Evolutionary conservation across 2,329 filamentous ascomycete species (phyloP).

Genomic region (Pseudocercospora vitis): DNA sequence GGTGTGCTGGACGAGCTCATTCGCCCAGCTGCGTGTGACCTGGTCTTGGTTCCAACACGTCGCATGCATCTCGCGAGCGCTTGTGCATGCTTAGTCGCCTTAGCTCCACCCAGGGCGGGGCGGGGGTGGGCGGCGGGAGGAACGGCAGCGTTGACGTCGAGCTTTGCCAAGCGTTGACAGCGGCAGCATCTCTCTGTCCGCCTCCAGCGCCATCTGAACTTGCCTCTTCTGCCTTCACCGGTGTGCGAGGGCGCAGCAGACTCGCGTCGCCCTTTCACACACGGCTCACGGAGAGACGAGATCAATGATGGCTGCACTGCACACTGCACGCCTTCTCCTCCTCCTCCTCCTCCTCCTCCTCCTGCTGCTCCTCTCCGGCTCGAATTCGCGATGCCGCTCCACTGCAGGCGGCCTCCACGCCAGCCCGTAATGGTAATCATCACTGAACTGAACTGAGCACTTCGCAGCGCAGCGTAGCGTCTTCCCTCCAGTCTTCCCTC

Average conservation of each 20-base stretch:
- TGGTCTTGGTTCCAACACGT: too few relatives aligned
- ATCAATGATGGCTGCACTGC: too few relatives aligned
- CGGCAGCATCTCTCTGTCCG: neutral
- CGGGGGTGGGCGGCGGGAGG: too few relatives aligned
- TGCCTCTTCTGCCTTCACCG: constrained; percentile 2
- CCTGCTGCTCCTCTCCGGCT: too few relatives aligned
- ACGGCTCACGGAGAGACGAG: too few relatives aligned
- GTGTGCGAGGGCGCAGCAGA: neutral
- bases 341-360: too few relatives aligned
- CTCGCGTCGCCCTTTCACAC: neutral
- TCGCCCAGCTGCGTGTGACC: too few relatives aligned
- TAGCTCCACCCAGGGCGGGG: too few relatives aligned
- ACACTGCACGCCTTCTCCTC: too few relatives aligned
- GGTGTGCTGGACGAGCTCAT: too few relatives aligned
- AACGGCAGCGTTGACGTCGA: neutral
- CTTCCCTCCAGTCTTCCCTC: neutral
- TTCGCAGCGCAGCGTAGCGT: neutral
- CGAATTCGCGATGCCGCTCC: neutral
- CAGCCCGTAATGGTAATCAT: neutral
- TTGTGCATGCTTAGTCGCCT: too few relatives aligned
- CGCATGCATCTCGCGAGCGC: neutral
- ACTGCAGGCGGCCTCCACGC: constrained; percentile 2
- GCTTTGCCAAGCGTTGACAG: neutral
- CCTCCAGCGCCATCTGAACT: neutral
- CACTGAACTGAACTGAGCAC: neutral